Base-by-base conservation (phyloP, 2,329 filamentous ascomycete species). In the Penicillium freii region DNA sequence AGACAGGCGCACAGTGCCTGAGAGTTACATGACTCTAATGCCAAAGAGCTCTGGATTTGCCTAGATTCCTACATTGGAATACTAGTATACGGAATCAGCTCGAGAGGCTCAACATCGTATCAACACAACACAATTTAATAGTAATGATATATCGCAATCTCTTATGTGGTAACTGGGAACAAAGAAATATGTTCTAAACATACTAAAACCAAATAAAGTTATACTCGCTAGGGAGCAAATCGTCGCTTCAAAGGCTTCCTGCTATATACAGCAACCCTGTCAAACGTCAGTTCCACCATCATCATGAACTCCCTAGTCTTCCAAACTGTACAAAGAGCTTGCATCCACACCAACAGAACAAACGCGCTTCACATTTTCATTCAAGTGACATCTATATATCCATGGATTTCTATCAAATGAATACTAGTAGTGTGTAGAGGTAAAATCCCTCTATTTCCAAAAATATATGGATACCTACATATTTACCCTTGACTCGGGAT, bases 221-320 rank as follows among this genome's bases (percentile, higher is more conserved):
- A 31, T 45, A 19, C 27, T 46, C 10, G 8, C 17, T 13, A 10
- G 23, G 8, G 23, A 29, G 8, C 27, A 29, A 27, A 29, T 4
- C 17, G n/a, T 19, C 13, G 5, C 3, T 23, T 31, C 11, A 51
- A 21, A 15, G 56, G 56, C 39, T 54, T 57, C 31, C 56, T 44
- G 3, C 51, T 51, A 45, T 54, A 57, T 2, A 44, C 56, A 27
- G 50, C 56, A 17, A 58, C 56, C 31, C 27, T 10, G 27, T 0
- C 27, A 29, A 29, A 29, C 27, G 0, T 29, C 27, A 29, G 9
- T 10, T 29, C 27, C 27, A 29, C 27, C 27, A 10, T 29, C 9
- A 29, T 8, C 7, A 27, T 27, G 25, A 29, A 9, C 27, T 8
- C 23, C 23, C 23, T 23, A 1, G 23, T 23, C 23, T 23, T 23